Evolutionary conservation across 495 filamentous ascomycete species (phyloP).

Genomic region (Penicillium flavigenum): DNA sequence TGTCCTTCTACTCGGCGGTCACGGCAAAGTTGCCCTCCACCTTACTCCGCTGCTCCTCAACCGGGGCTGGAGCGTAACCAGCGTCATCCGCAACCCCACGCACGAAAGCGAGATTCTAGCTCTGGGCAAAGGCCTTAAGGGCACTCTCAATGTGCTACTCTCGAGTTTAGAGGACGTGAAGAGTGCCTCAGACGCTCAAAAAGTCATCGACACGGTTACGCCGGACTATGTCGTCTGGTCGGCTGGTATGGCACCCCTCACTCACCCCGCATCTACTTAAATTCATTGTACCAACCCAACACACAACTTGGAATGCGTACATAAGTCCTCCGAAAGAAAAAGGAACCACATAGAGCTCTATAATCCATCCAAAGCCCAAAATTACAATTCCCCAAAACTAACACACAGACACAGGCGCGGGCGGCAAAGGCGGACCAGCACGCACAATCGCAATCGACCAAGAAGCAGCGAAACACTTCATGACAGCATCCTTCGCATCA

Average conservation of each 20-base stretch:
- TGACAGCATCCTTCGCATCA: constrained; percentile 58
- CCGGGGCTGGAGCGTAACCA: constrained; percentile 71
- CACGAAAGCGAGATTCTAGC: constrained; percentile 63
- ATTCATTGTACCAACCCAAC: not conserved
- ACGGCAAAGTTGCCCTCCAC: constrained; percentile 75
- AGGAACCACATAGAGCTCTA: not conserved
- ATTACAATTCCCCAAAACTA: constrained; percentile 1
- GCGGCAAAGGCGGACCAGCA: constrained; percentile 68
- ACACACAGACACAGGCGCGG: constrained; percentile 52
- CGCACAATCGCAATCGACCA: constrained; percentile 64
- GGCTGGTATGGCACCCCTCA: constrained; percentile 54
- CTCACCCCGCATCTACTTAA: not conserved
- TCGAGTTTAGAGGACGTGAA: constrained; percentile 70
- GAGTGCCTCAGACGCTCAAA: constrained; percentile 58
- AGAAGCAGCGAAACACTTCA: constrained; percentile 69
- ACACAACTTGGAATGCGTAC: not conserved
- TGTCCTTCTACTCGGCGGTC: constrained; percentile 76
- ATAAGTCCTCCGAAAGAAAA: not conserved
- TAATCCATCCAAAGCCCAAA: not conserved
- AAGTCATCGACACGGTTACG: constrained; percentile 57
- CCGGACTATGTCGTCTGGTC: constrained; percentile 77
- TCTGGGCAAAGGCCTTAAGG: constrained; percentile 53
- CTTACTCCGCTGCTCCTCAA: constrained; percentile 74
- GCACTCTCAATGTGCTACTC: constrained; percentile 59
- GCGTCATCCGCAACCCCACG: constrained; percentile 68